Evolutionary conservation across 179 eudicot genomes (phyloP).

Genomic region (Silene coronaria): DNA sequence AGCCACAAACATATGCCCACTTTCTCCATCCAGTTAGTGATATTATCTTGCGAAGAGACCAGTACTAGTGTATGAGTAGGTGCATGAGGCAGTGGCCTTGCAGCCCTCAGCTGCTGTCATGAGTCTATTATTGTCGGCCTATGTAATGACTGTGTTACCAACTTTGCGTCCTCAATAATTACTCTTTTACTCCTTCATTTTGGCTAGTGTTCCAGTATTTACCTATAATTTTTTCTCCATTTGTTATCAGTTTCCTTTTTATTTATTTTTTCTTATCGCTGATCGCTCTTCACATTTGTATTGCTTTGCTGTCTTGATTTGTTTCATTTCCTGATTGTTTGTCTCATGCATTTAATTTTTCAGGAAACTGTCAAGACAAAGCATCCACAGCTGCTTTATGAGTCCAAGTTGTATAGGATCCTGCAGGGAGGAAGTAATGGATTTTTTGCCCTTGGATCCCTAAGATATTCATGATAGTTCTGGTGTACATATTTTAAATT

Average conservation of each 20-base stretch:
- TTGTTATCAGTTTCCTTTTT: not conserved
- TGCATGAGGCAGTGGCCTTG: not conserved
- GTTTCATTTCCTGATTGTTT: not conserved
- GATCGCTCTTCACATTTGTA: not conserved
- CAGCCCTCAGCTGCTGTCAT: too few relatives aligned
- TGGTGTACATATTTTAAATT: not conserved
- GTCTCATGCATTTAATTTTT: not conserved
- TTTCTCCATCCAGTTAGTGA: not conserved
- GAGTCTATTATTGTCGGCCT: not conserved
- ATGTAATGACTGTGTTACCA: not conserved
- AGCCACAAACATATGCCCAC: not conserved
- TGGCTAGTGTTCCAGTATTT: not conserved
- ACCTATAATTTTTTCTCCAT: not conserved
- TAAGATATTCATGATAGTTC: not conserved
- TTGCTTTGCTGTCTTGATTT: slow-evolving; percentile 4
- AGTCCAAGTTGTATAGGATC: slow-evolving; percentile 76
- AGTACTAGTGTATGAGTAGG: not conserved
- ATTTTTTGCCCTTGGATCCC: not conserved
- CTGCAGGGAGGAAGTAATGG: slow-evolving; percentile 93
- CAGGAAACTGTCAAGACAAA: slow-evolving; percentile 92
- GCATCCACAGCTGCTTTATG: slow-evolving; percentile 81
- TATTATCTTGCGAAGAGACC: not conserved
- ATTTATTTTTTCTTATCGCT: too few relatives aligned
- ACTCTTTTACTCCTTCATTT: not conserved
- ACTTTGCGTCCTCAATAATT: not conserved